A percentile compares a stretch with the other conserved stretches of the same genome.
These are phyloP conservation scores for Cercospora sesami DNA, from an alignment of 2,329 filamentous ascomycete species.

Conservation along the genomic window DNA sequence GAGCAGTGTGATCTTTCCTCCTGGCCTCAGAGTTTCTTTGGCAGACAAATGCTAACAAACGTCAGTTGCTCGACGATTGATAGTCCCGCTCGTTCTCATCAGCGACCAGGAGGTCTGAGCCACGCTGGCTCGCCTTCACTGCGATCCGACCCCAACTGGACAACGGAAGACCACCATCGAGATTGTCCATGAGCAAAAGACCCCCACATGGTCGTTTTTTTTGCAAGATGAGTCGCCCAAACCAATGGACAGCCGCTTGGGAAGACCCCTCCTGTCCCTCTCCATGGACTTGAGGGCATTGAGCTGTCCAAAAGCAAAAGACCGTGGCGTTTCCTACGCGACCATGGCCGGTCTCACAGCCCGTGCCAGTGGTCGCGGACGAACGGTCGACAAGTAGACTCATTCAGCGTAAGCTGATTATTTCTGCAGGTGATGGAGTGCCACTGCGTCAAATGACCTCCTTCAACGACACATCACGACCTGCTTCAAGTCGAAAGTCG, in stretches of 20 bases:
- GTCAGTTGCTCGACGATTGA: neutral
- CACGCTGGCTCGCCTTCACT: neutral
- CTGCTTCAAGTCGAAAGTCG: neutral
- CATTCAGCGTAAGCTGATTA: conserved; percentile 1
- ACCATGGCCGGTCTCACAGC: neutral
- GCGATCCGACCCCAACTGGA: neutral
- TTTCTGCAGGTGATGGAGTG: neutral
- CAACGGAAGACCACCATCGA: neutral
- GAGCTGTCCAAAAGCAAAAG: neutral
- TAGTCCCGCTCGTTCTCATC: conserved; percentile 2
- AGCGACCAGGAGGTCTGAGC: neutral
- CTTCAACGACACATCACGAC: neutral
- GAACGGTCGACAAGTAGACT: neutral
- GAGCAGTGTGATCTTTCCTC: neutral
- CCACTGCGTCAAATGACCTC: neutral
- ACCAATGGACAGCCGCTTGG: neutral
- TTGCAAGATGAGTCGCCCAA: neutral
- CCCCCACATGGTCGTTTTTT: neutral
- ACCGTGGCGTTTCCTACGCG: neutral
- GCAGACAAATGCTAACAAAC: neutral
- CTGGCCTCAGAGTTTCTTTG: neutral
- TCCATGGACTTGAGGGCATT: neutral
- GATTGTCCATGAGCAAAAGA: neutral
- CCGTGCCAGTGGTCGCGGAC: neutral
- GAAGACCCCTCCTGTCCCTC: neutral